Evolutionary conservation across 2,329 filamentous ascomycete genomes (phyloP).

Genomic region (Lomentospora prolificans): DNA sequence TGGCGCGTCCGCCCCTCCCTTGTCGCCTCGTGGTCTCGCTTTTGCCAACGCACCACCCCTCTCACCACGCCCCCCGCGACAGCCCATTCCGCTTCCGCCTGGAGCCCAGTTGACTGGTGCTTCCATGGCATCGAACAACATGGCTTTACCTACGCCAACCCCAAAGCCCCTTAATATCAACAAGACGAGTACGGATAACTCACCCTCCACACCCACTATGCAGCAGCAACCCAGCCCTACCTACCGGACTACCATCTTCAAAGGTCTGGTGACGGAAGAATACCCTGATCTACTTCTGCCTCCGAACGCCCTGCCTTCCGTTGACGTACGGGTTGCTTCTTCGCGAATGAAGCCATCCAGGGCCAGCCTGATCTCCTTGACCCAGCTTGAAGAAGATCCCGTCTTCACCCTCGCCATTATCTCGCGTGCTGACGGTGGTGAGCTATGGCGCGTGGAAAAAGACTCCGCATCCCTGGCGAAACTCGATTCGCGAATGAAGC

Average conservation of each 20-base stretch:
- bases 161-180: constrained; percentile 29
- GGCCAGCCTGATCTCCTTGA: constrained; percentile 71
- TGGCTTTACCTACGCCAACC: background rate
- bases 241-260: constrained; percentile 52
- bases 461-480: constrained; percentile 71
- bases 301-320: constrained; percentile 78
- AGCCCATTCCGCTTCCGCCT: constrained; percentile 62
- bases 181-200: constrained; percentile 21
- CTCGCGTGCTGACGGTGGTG: constrained; percentile 62
- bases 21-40: constrained; percentile 49
- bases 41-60: constrained; percentile 27
- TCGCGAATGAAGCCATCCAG: constrained; percentile 91
- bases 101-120: constrained; percentile 45
- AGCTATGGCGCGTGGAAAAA: constrained; percentile 93
- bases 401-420: constrained; percentile 87
- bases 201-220: constrained; percentile 13
- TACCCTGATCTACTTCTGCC: constrained; percentile 78
- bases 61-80: constrained; percentile 63
- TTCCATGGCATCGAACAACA: background rate
- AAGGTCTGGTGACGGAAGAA: constrained; percentile 72
- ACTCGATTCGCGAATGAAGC: constrained; percentile 72
- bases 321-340: constrained; percentile 80
- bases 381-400: constrained; percentile 77
- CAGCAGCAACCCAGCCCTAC: constrained; percentile 27
- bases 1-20: constrained; percentile 47